phyloP scores from a whole-genome alignment of 805 yeast genomes.

The Zygosaccharomyces rouxii region DNA sequence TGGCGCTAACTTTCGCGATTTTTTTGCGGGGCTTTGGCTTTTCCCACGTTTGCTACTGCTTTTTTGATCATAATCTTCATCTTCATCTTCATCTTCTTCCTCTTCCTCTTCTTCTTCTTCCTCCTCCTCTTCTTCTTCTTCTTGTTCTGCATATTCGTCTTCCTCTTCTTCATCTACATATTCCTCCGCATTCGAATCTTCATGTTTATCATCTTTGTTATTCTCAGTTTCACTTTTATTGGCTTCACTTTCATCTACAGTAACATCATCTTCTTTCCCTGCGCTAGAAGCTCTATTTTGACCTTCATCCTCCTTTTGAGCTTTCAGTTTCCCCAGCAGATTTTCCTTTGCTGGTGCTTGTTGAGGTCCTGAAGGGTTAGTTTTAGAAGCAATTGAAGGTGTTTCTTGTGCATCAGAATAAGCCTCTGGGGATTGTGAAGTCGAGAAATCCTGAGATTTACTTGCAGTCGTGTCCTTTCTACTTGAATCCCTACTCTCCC shows the following conservation, averaged over 20 bases:
- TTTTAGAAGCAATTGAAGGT: neutral
- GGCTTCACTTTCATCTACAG: neutral
- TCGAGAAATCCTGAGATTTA: conserved; percentile 1
- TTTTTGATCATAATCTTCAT: conserved; percentile 3
- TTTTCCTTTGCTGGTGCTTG: neutral
- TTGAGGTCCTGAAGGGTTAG: neutral
- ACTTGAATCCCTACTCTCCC: neutral
- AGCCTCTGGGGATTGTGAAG: conserved; percentile 11
- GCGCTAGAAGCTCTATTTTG: conserved; percentile 14
- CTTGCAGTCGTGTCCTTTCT: neutral
- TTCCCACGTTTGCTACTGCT: conserved; percentile 2
- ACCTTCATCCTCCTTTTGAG: conserved; percentile 16
- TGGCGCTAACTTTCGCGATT: conserved; percentile 7
- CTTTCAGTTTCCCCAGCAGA: neutral
- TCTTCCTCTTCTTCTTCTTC: conserved; percentile 3
- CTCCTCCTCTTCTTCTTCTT: neutral
- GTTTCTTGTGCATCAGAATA: conserved; percentile 14
- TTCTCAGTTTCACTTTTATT: neutral
- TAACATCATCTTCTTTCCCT: conserved; percentile 5
- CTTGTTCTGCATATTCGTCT: neutral
- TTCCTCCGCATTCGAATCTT: conserved; percentile 6
- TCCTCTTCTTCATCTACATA: conserved; percentile 16
- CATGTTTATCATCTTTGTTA: neutral
- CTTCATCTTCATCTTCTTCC: conserved; percentile 6
- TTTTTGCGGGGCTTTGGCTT: conserved; percentile 1